Base-by-base conservation (phyloP, 495 filamentous ascomycete species). In the Penicillium atrosanguineum region DNA sequence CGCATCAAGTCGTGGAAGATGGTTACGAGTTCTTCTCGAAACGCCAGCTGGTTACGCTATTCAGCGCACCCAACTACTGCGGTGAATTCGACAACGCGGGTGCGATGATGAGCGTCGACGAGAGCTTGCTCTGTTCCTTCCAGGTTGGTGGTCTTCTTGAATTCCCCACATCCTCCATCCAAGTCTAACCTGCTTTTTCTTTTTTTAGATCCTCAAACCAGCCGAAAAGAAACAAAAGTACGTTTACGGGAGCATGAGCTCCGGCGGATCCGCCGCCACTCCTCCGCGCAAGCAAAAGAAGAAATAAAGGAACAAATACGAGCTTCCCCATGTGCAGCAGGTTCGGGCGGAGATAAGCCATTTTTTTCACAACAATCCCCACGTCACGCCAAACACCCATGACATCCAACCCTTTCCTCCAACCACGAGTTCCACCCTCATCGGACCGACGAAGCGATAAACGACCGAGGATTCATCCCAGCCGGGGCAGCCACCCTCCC, bases 171-270 rank as follows among this genome's bases (percentile, higher is more conserved):
- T 3, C 1, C 5, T 14, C 21, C 1, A 9, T 25, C 9, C 20
- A 0, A 16, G n/a, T 29, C 42, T 52, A 62, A 60, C 53, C 38
- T 37, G 16, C 26, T 50, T 48, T 43, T 21, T 43, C 26, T 40
- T 41, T 41, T 20, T 37, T 21, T 61, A 97, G 93, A 98, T 98
- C 74, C 80, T 98, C 77, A 98, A 97, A 79, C 94, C 94, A 68
- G 94, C 94, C 74, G 94, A 98, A 84, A 98, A 98, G 86, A 98
- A 98, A 88, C 93, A 96, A 90, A 98, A 98, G 91, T 98, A 96
- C 82, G 93, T 96, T 70, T 88, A 89, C 78, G 85, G 86, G 79
- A 84, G 88, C 80, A 85, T 92, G 79, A 89, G 88, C 79, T 83
- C 86, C 77, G 83, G 86, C 84, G 86, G 86, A 77, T 83, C 88